phyloP scores from a whole-genome alignment of 2,329 filamentous ascomycete species.

The Alternaria arbusti region DNA sequence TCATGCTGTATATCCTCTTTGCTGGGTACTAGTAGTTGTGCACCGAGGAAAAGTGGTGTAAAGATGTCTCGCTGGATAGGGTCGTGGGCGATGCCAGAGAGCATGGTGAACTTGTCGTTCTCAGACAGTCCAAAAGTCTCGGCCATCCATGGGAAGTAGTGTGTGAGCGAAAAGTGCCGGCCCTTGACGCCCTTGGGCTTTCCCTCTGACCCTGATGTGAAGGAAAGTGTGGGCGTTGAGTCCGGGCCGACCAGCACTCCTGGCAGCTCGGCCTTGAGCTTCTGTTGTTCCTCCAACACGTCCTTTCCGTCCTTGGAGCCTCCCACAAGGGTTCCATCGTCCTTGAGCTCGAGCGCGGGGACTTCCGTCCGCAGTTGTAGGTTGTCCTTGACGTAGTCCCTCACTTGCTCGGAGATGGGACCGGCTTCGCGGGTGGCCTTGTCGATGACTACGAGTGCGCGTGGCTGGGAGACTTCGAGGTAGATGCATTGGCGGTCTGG shows the following conservation, averaged over 20 bases:
- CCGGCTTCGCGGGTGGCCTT: slow-evolving; percentile 73
- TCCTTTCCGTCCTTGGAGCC: slow-evolving; percentile 71
- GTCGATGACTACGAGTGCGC: slow-evolving; percentile 74
- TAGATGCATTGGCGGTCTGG: slow-evolving; percentile 82
- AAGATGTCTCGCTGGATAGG: slow-evolving; percentile 78
- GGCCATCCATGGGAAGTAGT: slow-evolving; percentile 95
- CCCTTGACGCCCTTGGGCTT: slow-evolving; percentile 86
- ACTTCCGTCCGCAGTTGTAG: slow-evolving; percentile 75
- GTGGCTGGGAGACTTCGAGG: slow-evolving; percentile 78
- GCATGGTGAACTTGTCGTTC: slow-evolving; percentile 78
- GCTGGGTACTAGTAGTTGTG: slow-evolving; percentile 77
- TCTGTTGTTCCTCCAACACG: slow-evolving; percentile 63
- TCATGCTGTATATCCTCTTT: slow-evolving; percentile 88
- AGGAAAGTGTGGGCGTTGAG: slow-evolving; percentile 73
- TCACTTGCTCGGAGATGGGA: slow-evolving; percentile 65
- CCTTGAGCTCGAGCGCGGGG: slow-evolving; percentile 72
- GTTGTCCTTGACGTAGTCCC: slow-evolving; percentile 73
- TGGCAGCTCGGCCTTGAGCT: slow-evolving; percentile 64
- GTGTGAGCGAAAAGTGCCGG: slow-evolving; percentile 82
- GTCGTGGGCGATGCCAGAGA: slow-evolving; percentile 81
- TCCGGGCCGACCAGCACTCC: slow-evolving; percentile 86
- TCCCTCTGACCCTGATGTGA: slow-evolving; percentile 73
- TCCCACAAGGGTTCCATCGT: slow-evolving; percentile 75
- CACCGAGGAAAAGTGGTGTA: slow-evolving; percentile 86
- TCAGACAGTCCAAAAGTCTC: slow-evolving; percentile 76